Evolutionary conservation across 2,329 filamentous ascomycete species (phyloP).

Genomic region (Mycosphaerelloides madeirae): DNA sequence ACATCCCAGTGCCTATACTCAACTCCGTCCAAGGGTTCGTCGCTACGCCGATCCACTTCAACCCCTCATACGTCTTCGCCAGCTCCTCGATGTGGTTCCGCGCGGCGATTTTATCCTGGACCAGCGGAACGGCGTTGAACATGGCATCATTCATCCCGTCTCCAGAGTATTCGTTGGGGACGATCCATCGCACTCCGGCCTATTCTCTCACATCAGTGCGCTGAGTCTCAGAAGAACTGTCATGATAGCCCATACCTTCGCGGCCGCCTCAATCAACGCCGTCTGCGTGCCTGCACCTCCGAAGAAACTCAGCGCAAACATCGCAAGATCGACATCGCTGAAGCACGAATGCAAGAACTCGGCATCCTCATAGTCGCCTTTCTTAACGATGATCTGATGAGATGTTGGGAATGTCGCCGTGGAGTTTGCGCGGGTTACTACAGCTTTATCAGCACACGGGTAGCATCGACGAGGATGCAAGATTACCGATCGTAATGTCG

Average conservation of each 20-base stretch:
- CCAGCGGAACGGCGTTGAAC: slow-evolving; percentile 16
- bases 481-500: slow-evolving; percentile 30
- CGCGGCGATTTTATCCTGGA: slow-evolving; percentile 12
- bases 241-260: slow-evolving; percentile 1
- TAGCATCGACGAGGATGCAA: too few species aligned
- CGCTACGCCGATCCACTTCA: slow-evolving; percentile 37
- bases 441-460: too few species aligned
- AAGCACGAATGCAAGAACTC: slow-evolving; percentile 21
- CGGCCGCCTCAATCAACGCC: slow-evolving; percentile 24
- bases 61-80: slow-evolving; percentile 26
- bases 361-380: slow-evolving; percentile 25
- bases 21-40: slow-evolving; percentile 29
- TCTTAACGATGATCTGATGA: slow-evolving; percentile 22
- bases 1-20: slow-evolving; percentile 25
- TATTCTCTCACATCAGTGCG: too few species aligned
- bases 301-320: slow-evolving; percentile 29
- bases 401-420: slow-evolving; percentile 36
- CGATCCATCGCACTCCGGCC: slow-evolving; percentile 28
- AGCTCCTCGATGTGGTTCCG: slow-evolving; percentile 23
- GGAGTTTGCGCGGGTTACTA: slow-evolving; percentile 33
- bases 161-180: slow-evolving; percentile 16
- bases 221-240: too few species aligned
- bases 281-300: slow-evolving; percentile 6
- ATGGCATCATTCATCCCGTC: slow-evolving; percentile 22
- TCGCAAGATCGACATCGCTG: slow-evolving; percentile 27